Evolutionary conservation across 208 protist species (phyloP).

Genomic region (Trypanosomatidae sp.): DNA sequence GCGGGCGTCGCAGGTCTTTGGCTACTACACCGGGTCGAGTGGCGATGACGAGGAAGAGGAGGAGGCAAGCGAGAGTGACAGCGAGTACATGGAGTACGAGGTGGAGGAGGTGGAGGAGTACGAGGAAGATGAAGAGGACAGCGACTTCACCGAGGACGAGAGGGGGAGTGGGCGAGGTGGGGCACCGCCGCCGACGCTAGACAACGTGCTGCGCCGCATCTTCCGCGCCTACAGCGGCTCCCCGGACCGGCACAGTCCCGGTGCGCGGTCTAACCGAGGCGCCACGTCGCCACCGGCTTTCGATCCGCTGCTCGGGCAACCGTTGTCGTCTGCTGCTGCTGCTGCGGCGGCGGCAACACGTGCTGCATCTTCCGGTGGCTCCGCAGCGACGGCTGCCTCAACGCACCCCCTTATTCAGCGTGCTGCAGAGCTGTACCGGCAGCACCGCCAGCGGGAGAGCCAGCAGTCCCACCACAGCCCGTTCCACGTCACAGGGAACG

Average conservation of each 20-base stretch:
- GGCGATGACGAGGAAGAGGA: no score
- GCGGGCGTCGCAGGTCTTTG: no score
- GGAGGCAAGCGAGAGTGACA: background rate
- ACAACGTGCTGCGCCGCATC: constrained; percentile 26
- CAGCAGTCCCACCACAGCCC: constrained; percentile 14
- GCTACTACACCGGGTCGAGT: no score
- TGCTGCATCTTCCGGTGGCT: no score
- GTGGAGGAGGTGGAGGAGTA: constrained; percentile 30
- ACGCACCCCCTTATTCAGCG: constrained; percentile 34
- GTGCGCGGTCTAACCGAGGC: no score
- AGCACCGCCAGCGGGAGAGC: constrained; percentile 11
- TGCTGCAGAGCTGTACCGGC: constrained; percentile 25
- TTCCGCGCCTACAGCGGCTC: constrained; percentile 26
- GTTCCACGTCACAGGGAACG: constrained; percentile 13
- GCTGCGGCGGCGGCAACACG: no score
- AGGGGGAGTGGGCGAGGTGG: no score
- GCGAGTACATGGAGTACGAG: constrained; percentile 19
- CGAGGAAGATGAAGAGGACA: constrained; percentile 12
- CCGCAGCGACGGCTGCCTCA: background rate
- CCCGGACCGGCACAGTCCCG: background rate
- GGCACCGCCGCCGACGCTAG: constrained; percentile 10
- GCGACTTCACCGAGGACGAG: background rate
- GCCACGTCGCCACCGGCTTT: background rate
- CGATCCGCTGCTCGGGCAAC: background rate
- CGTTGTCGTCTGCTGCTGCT: no score